Evolutionary conservation across 2,329 filamentous ascomycete genomes (phyloP), one percentile per base, ranked within the genome.

Genomic region (Fusarium nurragi): DNA sequence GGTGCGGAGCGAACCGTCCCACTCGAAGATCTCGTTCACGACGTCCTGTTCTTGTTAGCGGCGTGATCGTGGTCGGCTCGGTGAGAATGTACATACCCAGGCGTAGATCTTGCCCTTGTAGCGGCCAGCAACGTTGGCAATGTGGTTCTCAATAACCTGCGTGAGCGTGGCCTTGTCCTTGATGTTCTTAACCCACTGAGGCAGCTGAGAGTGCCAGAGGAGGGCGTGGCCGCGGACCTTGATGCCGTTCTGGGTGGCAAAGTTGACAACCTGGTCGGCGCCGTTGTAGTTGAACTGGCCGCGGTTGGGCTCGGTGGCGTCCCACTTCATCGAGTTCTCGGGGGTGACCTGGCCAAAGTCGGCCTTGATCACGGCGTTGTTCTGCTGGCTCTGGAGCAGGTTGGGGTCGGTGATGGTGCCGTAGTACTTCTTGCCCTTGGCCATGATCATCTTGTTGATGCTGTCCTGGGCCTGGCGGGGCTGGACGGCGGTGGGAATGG

Each of bases 291-390:
- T 86, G 81, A 87, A 91, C 4, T 68, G 71, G 59, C 82, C 83
- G 80, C 77, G 14, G 36, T 51, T 21, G 52, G 25, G 58, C 49
- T 61, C 37, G 2, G 38, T 61, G 21, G 83, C 77, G 64, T 89
- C 86, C 88, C 88, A 91, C 77, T 91, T 90, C 84, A 89, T 88
- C 71, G 81, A 86, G 80, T 91, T 90, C 80, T 91, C 89, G 5
- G 86, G 84, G 0, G 88, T 90, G 22, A 91, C 79, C 73, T 86
- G 83, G 21, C 88, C 87, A 64, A 90, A 90, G 18, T 89, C 78
- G 61, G 83, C 81, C 75, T 90, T 85, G 70, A 89, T 81, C 32
- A 70, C 7, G 54, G 80, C 79, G n/a, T 82, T 55, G 37, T 86
- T 64, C 25, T 58, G 46, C 16, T 34, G 23, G 11, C 77, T 72